Conservation (phyloP, 441 rosid genomes). For the Sinapis alba region DNA sequence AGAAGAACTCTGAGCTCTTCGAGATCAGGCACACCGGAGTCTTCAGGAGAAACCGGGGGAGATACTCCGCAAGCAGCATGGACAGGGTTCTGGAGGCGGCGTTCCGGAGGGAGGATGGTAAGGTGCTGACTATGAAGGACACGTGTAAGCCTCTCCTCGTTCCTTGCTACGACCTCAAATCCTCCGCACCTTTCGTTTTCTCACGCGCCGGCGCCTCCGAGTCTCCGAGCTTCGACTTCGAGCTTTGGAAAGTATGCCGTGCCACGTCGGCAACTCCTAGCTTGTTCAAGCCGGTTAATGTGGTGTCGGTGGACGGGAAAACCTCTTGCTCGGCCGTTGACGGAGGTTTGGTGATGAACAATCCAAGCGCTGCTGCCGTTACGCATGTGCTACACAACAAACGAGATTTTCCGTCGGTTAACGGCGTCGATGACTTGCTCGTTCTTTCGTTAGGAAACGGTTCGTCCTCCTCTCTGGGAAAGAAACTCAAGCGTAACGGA, state of each 20-base stretch:
- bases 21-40: slow-evolving; percentile 41
- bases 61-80: slow-evolving; percentile 73
- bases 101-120: slow-evolving; percentile 68
- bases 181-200: slow-evolving; percentile 94
- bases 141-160: slow-evolving; percentile 93
- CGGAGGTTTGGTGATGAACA: slow-evolving; percentile 96
- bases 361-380: slow-evolving; percentile 89
- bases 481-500: slow-evolving; percentile 47
- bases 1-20: slow-evolving; percentile 63
- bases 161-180: slow-evolving; percentile 89
- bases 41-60: slow-evolving; percentile 45
- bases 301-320: slow-evolving; percentile 77
- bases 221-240: slow-evolving; percentile 88
- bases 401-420: slow-evolving; percentile 81
- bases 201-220: slow-evolving; percentile 93
- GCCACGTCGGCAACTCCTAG: slow-evolving; percentile 88
- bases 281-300: slow-evolving; percentile 69
- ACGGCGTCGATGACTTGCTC: slow-evolving; percentile 84
- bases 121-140: slow-evolving; percentile 70
- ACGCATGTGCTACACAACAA: slow-evolving; percentile 97
- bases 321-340: slow-evolving; percentile 80
- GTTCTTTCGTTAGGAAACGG: slow-evolving; percentile 89
- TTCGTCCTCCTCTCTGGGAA: slow-evolving; percentile 34
- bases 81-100: slow-evolving; percentile 64
- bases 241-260: slow-evolving; percentile 87